Evolutionary conservation across 441 rosid species (phyloP).

Genomic region (Breynia disticha): DNA sequence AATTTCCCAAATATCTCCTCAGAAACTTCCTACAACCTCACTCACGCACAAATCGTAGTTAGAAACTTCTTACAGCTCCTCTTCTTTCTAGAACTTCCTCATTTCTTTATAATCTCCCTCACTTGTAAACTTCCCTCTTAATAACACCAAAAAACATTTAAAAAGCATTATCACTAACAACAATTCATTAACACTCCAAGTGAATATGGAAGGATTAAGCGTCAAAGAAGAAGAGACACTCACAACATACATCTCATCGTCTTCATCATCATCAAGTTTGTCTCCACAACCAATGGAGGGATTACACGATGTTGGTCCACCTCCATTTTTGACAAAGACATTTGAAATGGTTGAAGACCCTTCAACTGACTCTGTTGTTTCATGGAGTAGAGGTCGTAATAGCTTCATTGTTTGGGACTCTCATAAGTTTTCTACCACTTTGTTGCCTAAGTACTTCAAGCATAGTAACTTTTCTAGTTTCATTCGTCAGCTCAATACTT

Average conservation of each 20-base stretch:
- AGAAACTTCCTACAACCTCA: conserved; percentile 26
- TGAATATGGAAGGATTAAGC: conserved; percentile 27
- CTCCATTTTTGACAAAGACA: conserved; percentile 61
- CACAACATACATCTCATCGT: conserved; percentile 15
- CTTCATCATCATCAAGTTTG: conserved; percentile 33
- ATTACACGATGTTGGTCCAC: conserved; percentile 60
- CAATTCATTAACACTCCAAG: not conserved
- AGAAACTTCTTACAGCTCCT: conserved; percentile 17
- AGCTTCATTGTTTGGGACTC: conserved; percentile 70
- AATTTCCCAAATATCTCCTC: no score
- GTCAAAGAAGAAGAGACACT: conserved; percentile 47
- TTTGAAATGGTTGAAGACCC: conserved; percentile 64
- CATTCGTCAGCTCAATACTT: conserved; percentile 71
- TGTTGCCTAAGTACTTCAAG: conserved; percentile 63
- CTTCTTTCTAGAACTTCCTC: conserved; percentile 37
- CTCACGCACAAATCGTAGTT: conserved; percentile 14
- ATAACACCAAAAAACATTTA: not conserved
- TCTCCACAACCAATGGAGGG: conserved; percentile 63
- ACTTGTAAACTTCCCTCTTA: conserved; percentile 8
- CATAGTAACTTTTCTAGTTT: conserved; percentile 74
- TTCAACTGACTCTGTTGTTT: conserved; percentile 40
- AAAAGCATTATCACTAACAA: not conserved
- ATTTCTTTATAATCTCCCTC: not conserved
- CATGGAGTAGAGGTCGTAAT: conserved; percentile 53
- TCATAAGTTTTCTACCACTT: conserved; percentile 43